Percentiles rank a stretch among this genome's conserved stretches.
These are phyloP conservation scores for Hygrocybe punicea DNA, from an alignment of 768 basidiomycete species.

Conservation along the genomic window DNA sequence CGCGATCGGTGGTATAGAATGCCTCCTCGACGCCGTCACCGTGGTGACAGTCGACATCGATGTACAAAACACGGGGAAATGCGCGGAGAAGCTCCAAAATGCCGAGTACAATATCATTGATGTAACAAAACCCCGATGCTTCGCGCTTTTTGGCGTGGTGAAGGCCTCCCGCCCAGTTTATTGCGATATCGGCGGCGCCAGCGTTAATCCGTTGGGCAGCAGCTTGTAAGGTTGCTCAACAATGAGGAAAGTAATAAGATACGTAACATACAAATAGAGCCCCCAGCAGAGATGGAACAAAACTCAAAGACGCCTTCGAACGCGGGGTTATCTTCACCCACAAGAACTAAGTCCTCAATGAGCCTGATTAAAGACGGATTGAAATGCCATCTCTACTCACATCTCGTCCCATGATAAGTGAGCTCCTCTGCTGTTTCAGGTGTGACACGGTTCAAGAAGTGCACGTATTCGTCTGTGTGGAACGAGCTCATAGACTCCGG, in stretches of 20 bases:
- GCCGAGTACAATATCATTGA: conserved; percentile 89
- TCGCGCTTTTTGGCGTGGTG: conserved; percentile 99
- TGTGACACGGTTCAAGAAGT: conserved; percentile 83
- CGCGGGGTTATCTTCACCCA: conserved; percentile 98
- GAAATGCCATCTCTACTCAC: conserved; percentile 45
- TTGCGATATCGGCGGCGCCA: conserved; percentile 96
- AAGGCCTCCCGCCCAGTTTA: conserved; percentile 98
- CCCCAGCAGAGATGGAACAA: conserved; percentile 99
- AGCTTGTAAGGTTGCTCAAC: not conserved
- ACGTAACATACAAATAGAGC: conserved; percentile 83
- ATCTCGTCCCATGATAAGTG: conserved; percentile 80
- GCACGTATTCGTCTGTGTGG: conserved; percentile 97
- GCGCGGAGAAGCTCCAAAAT: conserved; percentile 92
- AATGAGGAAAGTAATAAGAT: not conserved
- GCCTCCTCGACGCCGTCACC: conserved; percentile 99
- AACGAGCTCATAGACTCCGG: conserved; percentile 85
- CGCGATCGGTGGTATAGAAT: conserved; percentile 97
- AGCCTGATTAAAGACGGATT: not conserved
- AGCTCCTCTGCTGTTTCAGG: conserved; percentile 88
- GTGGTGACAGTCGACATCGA: conserved; percentile 98
- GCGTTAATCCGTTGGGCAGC: conserved; percentile 7
- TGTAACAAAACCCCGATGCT: conserved; percentile 96
- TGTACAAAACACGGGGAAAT: conserved; percentile 95
- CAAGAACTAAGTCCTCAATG: conserved; percentile 27
- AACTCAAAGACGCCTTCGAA: conserved; percentile 99